Evolutionary conservation across 441 rosid genomes (phyloP), one percentile per base, ranked within the genome.

Genomic region (Pelargonium cotyledonis): DNA sequence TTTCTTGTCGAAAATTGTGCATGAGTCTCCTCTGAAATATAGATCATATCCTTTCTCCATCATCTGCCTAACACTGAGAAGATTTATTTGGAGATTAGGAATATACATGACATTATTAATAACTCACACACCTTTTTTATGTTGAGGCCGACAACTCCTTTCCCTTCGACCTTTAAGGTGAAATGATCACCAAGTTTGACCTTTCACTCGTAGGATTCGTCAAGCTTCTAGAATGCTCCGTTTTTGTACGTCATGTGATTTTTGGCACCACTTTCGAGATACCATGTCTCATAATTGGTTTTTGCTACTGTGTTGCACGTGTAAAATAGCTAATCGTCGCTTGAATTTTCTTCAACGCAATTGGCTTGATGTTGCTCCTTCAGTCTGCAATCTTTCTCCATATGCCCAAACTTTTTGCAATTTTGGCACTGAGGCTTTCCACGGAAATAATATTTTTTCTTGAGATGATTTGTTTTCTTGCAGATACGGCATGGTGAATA

Each of bases 1-100:
- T 23, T 71, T 21, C 23, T 21, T 21, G 23, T 21, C 23, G 23
- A 21, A 21, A 21, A 21, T 21, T 21, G 23, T 21, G 23, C 23
- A 21, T 21, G 23, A 21, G 23, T 21, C 23, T 21, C 23, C 23
- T 21, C 23, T 16, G 47, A 71, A 35, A 5, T 41, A 7, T 14
- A 71, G 4, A 0, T 23, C 31, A 71, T 53, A 35, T 8, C 65
- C 69, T n/a, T 21, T 9, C 35, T 0, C 57, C 69, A 65, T 65
- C 8, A 71, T 8, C 12, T 71, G 21, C 11, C 74, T 40, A 35
- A 71, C 15, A 55, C 74, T 71, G 9, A 71, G 51, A 11, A 71
- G 14, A 65, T 65, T 71, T 4, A 51, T 12, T 11, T 11, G 38
- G 6, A 71, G 16, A 41, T 43, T 16, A 71, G 65, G 65, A 7